phyloP scores from a whole-genome alignment of 2,329 filamentous ascomycete genomes.

The Ophiostoma montium region DNA sequence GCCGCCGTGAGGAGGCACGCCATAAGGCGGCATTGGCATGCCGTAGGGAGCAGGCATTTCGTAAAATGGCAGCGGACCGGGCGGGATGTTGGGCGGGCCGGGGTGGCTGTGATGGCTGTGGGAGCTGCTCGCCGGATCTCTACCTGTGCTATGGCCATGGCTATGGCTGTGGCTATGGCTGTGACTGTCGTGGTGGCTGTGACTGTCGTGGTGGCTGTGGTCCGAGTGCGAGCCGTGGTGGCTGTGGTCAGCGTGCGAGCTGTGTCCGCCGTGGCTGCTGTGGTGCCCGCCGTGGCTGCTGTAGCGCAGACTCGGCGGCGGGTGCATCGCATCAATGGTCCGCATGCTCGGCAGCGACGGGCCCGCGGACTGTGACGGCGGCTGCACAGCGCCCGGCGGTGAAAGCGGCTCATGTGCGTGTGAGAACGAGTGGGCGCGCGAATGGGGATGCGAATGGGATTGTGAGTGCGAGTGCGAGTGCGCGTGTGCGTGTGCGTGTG shows the following conservation, averaged over 20 bases:
- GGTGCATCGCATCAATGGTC: constrained; percentile 14
- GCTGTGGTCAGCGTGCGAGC: neutral
- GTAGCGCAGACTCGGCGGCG: constrained; percentile 7
- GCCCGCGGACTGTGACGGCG: neutral
- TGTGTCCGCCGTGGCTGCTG: constrained; percentile 4
- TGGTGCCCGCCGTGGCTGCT: constrained; percentile 7
- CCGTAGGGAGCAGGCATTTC: neutral
- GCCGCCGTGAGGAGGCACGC: constrained; percentile 25
- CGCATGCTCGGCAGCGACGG: constrained; percentile 18
- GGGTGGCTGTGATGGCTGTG: neutral
- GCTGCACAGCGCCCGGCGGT: neutral
- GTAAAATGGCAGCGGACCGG: constrained; percentile 26
- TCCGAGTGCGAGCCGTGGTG: constrained; percentile 2
- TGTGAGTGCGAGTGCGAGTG: neutral
- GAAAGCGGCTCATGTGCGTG: neutral
- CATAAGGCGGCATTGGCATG: constrained; percentile 28
- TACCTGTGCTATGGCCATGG: neutral
- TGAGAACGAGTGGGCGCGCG: neutral
- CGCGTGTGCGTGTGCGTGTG: neutral
- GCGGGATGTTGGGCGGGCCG: constrained; percentile 22
- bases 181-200: neutral
- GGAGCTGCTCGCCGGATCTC: neutral
- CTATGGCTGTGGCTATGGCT: neutral
- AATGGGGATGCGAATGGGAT: neutral
- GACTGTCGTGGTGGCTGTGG: neutral